phyloP scores from a whole-genome alignment of 441 rosid species.

The Sinapis alba region DNA sequence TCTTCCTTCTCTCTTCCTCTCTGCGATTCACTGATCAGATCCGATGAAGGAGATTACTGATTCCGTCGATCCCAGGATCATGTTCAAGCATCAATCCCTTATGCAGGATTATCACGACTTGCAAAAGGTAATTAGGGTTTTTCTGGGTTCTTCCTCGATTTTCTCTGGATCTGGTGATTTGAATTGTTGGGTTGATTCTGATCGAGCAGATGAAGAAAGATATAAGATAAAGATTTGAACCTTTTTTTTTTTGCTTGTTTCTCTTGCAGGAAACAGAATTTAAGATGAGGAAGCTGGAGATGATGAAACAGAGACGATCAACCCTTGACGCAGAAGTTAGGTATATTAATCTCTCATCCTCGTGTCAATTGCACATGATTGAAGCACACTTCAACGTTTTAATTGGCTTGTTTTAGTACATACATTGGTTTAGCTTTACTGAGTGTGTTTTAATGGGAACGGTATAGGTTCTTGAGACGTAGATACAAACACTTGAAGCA shows the following conservation, averaged over 20 bases:
- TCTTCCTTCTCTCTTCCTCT: constrained; percentile 15
- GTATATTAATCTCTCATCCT: constrained; percentile 46
- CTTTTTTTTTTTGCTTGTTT: background rate
- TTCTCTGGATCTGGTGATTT: constrained; percentile 46
- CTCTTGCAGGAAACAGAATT: constrained; percentile 65
- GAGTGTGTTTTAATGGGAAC: constrained; percentile 24
- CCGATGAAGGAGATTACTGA: constrained; percentile 58
- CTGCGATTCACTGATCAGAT: constrained; percentile 27
- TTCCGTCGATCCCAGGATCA: constrained; percentile 48
- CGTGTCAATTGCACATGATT: background rate
- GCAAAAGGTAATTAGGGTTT: constrained; percentile 52
- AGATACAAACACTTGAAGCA: constrained; percentile 58
- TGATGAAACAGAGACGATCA: constrained; percentile 55
- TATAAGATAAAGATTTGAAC: background rate
- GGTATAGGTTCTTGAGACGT: constrained; percentile 66
- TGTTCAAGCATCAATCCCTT: constrained; percentile 61
- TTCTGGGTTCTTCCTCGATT: constrained; percentile 23
- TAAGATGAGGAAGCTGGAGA: constrained; percentile 53
- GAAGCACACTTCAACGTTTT: constrained; percentile 1
- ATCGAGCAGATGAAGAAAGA: background rate
- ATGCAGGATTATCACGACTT: constrained; percentile 70
- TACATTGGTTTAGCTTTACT: constrained; percentile 16
- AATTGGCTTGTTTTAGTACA: background rate
- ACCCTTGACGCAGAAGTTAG: constrained; percentile 74
- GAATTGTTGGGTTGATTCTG: constrained; percentile 7